These are phyloP conservation scores for Yamadazyma kitorensis DNA, from an alignment of 805 yeast species.

Conservation along the genomic window DNA sequence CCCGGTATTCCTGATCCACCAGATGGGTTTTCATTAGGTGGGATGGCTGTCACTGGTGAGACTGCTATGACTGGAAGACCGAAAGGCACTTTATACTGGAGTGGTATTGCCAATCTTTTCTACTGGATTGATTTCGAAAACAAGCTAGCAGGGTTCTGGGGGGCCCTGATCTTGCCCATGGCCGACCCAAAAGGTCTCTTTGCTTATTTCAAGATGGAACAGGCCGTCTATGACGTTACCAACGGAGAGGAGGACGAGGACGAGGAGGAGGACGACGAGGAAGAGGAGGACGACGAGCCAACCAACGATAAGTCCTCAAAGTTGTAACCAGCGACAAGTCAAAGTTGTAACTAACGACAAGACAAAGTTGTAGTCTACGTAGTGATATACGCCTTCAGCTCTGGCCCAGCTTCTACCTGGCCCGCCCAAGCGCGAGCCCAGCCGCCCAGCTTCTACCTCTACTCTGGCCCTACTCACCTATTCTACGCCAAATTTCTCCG, in stretches of 20 bases:
- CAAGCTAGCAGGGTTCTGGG: slow-evolving; percentile 39
- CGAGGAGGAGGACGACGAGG: slow-evolving; percentile 14
- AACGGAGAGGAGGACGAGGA: slow-evolving; percentile 14
- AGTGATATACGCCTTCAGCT: too few relatives aligned
- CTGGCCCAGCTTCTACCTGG: too few relatives aligned
- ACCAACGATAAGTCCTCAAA: too few relatives aligned
- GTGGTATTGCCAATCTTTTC: slow-evolving; percentile 38
- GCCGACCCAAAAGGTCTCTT: slow-evolving; percentile 22
- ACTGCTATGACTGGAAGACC: slow-evolving; percentile 34
- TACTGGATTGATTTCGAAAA: slow-evolving; percentile 41
- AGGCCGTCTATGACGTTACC: slow-evolving; percentile 21
- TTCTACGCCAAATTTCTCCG: too few relatives aligned
- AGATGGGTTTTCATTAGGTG: slow-evolving; percentile 36
- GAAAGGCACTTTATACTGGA: slow-evolving; percentile 34
- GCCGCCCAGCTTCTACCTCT: too few relatives aligned
- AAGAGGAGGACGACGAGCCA: slow-evolving; percentile 9
- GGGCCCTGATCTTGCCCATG: slow-evolving; percentile 34
- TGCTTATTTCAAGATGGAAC: slow-evolving; percentile 22
- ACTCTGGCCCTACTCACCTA: too few relatives aligned
- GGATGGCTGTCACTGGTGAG: slow-evolving; percentile 27
- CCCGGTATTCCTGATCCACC: slow-evolving; percentile 14
- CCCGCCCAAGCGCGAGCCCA: too few relatives aligned
- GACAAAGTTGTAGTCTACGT: too few relatives aligned
- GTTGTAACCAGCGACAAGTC: not conserved
- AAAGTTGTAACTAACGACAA: too few relatives aligned